These are phyloP conservation scores for Penicillium salamii DNA, from an alignment of 495 filamentous ascomycete genomes.

Conservation along the genomic window DNA sequence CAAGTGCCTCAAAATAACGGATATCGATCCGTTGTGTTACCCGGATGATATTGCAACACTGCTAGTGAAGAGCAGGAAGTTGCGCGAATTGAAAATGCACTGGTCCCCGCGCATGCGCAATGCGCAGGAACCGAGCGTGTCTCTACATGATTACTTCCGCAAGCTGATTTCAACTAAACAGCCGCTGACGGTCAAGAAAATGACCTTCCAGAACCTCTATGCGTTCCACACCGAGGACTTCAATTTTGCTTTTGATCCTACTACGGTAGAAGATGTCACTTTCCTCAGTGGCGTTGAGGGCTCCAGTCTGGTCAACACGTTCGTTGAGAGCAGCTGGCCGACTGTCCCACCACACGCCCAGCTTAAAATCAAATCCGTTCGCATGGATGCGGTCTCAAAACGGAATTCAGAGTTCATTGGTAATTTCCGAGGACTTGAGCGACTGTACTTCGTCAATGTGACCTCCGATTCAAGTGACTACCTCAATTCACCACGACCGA, in stretches of 20 bases:
- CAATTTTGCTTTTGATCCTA: constrained; percentile 36
- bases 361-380: constrained; percentile 35
- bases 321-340: constrained; percentile 55
- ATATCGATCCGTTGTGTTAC: constrained; percentile 65
- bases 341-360: constrained; percentile 18
- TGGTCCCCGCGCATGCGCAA: constrained; percentile 63
- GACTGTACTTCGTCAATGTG: constrained; percentile 45
- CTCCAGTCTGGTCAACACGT: constrained; percentile 44
- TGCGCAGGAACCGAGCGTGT: constrained; percentile 54
- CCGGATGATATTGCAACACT: constrained; percentile 61
- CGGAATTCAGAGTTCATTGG: constrained; percentile 39
- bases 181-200: constrained; percentile 41
- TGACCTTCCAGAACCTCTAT: constrained; percentile 58
- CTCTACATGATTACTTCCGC: constrained; percentile 55
- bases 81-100: constrained; percentile 54
- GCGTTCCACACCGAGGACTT: constrained; percentile 48
- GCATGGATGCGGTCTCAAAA: constrained; percentile 41
- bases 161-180: constrained; percentile 45
- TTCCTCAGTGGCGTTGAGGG: constrained; percentile 47
- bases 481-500: constrained; percentile 28
- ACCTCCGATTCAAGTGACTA: constrained; percentile 26
- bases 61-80: constrained; percentile 48
- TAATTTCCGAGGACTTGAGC: constrained; percentile 38
- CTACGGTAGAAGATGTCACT: constrained; percentile 47
- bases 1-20: constrained; percentile 47